These are phyloP conservation scores for Piedraia hortae DNA, from an alignment of 2,329 filamentous ascomycete genomes.

Conservation along the genomic window DNA sequence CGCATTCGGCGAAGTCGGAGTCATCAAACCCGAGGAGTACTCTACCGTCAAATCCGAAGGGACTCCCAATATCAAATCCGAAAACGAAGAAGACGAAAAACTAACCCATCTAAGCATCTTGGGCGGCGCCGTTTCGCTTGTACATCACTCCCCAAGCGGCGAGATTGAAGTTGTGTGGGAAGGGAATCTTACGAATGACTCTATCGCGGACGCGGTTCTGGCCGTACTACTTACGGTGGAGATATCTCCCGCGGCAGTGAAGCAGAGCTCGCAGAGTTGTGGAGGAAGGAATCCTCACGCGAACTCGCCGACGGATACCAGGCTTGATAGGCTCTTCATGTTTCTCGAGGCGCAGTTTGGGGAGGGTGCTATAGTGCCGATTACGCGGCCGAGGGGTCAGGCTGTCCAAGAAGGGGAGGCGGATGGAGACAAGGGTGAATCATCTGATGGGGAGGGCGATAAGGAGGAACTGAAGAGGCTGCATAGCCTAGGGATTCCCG, in stretches of 20 bases:
- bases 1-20: constrained; percentile 57
- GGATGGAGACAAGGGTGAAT: constrained; percentile 22
- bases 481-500: constrained; percentile 62
- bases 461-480: constrained; percentile 61
- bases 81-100: constrained; percentile 37
- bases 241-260: constrained; percentile 80
- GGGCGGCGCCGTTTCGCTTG: constrained; percentile 65
- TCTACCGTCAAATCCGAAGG: constrained; percentile 1
- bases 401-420: constrained; percentile 4
- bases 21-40: constrained; percentile 22
- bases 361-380: constrained; percentile 49
- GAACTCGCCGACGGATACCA: constrained; percentile 42
- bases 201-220: constrained; percentile 91
- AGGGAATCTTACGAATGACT: constrained; percentile 90
- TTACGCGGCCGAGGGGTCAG: constrained; percentile 34
- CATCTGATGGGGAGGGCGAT: too few species aligned
- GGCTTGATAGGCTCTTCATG: constrained; percentile 65
- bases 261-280: constrained; percentile 33
- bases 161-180: constrained; percentile 90
- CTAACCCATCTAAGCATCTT: constrained; percentile 37
- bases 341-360: constrained; percentile 96
- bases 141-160: constrained; percentile 27
- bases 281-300: constrained; percentile 45
- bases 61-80: constrained; percentile 4
- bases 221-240: constrained; percentile 78